A percentile compares a stretch with the other conserved stretches of the same genome.
Evolutionary conservation across 768 basidiomycete genomes (phyloP).

Genomic region (Daedaleopsis nitida): DNA sequence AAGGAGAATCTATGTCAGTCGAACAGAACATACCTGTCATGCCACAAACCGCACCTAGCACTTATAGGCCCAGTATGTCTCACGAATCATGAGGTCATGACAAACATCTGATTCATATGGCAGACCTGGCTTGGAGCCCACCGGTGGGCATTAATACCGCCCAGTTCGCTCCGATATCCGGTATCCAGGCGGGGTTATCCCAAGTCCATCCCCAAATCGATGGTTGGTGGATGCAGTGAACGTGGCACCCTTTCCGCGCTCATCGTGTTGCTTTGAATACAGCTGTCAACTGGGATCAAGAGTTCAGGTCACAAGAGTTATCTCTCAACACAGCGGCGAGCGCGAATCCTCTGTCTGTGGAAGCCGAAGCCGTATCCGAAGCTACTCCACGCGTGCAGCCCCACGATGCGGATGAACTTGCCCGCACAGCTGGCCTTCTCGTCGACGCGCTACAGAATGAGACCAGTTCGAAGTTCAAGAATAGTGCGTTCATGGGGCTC

Average conservation of each 20-base stretch:
- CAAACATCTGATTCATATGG: neutral
- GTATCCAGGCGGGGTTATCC: constrained; percentile 6
- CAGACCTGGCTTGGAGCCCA: constrained; percentile 9
- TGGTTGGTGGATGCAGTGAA: constrained; percentile 3
- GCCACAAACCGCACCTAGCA: neutral
- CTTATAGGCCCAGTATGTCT: constrained; percentile 10
- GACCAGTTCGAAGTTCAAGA: constrained; percentile 81
- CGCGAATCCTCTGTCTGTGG: neutral
- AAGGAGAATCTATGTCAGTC: constrained; percentile 2
- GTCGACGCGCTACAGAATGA: constrained; percentile 76
- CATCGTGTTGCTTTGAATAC: neutral
- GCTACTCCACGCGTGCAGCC: constrained; percentile 11
- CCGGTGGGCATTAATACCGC: constrained; percentile 1
- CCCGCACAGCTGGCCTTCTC: constrained; percentile 76
- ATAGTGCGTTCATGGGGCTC: constrained; percentile 81
- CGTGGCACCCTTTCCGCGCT: constrained; percentile 2
- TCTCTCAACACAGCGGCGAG: constrained; percentile 10
- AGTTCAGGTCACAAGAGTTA: constrained; percentile 61
- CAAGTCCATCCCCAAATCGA: constrained; percentile 13
- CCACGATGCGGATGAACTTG: constrained; percentile 68
- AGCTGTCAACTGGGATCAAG: constrained; percentile 56
- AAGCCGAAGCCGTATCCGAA: constrained; percentile 4
- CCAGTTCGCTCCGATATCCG: constrained; percentile 15
- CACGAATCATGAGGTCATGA: neutral
- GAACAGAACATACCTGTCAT: constrained; percentile 11